These are phyloP conservation scores for Rhizopogon vinicolor DNA, from an alignment of 768 basidiomycete genomes.

Conservation along the genomic window DNA sequence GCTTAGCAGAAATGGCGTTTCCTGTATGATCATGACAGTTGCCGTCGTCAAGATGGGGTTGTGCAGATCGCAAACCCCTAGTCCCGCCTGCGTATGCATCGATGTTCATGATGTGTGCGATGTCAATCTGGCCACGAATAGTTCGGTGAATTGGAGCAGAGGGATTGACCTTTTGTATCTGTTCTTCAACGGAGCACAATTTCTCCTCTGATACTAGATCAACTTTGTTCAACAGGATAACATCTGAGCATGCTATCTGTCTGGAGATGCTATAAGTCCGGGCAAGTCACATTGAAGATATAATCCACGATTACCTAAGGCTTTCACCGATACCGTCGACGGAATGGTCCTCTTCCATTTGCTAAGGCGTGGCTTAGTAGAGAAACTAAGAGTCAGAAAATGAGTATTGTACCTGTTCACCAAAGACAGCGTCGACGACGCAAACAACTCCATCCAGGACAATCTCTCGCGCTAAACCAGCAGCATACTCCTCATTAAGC, in stretches of 20 bases:
- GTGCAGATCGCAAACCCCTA: conserved; percentile 17
- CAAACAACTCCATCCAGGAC: conserved; percentile 86
- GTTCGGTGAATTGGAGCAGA: conserved; percentile 73
- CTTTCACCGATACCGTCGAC: conserved; percentile 72
- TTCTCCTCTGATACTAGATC: conserved; percentile 59
- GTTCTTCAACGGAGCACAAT: conserved; percentile 45
- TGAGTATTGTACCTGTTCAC: conserved; percentile 39
- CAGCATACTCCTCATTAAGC: conserved; percentile 79
- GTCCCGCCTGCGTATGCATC: conserved; percentile 64
- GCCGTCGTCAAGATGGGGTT: conserved; percentile 27
- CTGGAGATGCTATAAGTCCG: conserved; percentile 35
- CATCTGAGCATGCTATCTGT: conserved; percentile 91
- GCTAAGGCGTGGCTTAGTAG: conserved; percentile 38
- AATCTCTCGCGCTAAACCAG: conserved; percentile 65
- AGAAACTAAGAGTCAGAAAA: not conserved
- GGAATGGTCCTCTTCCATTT: conserved; percentile 78
- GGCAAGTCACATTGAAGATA: not conserved
- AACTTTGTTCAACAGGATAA: conserved; percentile 87
- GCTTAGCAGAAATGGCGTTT: conserved; percentile 32
- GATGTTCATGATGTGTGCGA: conserved; percentile 74
- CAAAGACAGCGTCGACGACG: conserved; percentile 88
- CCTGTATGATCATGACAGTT: conserved; percentile 25
- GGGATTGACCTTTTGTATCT: conserved; percentile 77
- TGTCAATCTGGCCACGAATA: conserved; percentile 64
- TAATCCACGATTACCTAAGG: conserved; percentile 49